These are phyloP conservation scores for Boletus holoroseus DNA, from an alignment of 1,284 basidiomycete species.

Conservation along the genomic window DNA sequence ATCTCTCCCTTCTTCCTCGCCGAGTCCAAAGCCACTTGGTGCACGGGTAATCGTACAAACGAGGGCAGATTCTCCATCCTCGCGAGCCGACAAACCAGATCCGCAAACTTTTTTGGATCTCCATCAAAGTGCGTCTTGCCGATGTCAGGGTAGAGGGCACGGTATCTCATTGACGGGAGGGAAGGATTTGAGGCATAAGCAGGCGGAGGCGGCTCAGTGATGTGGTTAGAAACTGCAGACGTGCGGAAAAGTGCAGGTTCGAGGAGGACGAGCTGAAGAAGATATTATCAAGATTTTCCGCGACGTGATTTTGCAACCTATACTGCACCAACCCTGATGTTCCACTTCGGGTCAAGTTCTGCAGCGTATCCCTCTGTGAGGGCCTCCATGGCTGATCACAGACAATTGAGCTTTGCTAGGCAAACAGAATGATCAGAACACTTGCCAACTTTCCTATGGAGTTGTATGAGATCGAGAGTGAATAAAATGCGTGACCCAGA, in stretches of 20 bases:
- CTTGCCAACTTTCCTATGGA: slow-evolving; percentile 24
- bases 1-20: slow-evolving; percentile 22
- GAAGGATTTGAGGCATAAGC: slow-evolving; percentile 25
- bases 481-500: background rate
- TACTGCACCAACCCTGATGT: slow-evolving; percentile 23
- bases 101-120: slow-evolving; percentile 26
- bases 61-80: slow-evolving; percentile 17
- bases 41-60: slow-evolving; percentile 26
- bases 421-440: background rate
- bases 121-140: slow-evolving; percentile 20
- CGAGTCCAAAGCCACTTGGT: slow-evolving; percentile 23
- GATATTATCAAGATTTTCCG: slow-evolving; percentile 11
- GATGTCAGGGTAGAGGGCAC: slow-evolving; percentile 20
- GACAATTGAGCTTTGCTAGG: background rate
- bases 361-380: slow-evolving; percentile 27
- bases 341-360: slow-evolving; percentile 28
- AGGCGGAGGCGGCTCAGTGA: slow-evolving; percentile 14
- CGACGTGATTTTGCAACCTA: background rate
- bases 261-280: slow-evolving; percentile 23
- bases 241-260: slow-evolving; percentile 29
- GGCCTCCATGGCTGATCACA: slow-evolving; percentile 21
- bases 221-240: slow-evolving; percentile 6
- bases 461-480: background rate
- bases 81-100: slow-evolving; percentile 18
- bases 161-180: slow-evolving; percentile 26